phyloP scores from a whole-genome alignment of 139 green algal species.

The Chlorella sp. region DNA sequence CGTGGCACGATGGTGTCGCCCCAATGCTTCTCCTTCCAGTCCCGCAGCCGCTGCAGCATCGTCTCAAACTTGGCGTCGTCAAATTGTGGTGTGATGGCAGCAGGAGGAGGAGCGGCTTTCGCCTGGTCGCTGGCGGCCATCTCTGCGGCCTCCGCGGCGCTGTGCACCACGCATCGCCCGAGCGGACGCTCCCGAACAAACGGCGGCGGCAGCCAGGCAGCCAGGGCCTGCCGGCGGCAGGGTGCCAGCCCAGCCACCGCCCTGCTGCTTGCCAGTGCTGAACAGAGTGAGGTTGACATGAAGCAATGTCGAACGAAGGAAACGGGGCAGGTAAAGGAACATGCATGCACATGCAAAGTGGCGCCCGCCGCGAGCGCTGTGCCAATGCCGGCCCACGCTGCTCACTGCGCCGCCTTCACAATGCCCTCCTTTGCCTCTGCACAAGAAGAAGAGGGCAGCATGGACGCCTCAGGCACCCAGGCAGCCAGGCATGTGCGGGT shows the following conservation, averaged over 20 bases:
- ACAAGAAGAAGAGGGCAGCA: background rate
- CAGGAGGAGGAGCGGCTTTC: too few relatives aligned
- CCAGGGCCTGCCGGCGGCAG: background rate
- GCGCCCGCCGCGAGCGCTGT: too few relatives aligned
- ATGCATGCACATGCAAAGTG: background rate
- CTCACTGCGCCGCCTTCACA: slow-evolving; percentile 54
- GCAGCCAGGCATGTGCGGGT: background rate
- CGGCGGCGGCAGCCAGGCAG: too few relatives aligned
- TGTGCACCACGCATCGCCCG: too few relatives aligned
- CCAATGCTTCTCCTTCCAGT: slow-evolving; percentile 33
- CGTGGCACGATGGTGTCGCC: slow-evolving; percentile 45
- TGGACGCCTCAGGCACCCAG: background rate
- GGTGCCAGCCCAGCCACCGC: background rate
- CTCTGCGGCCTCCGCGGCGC: too few relatives aligned
- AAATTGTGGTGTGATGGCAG: background rate
- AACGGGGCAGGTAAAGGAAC: background rate
- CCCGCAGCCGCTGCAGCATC: slow-evolving; percentile 39
- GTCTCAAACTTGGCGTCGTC: slow-evolving; percentile 20
- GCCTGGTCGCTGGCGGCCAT: too few relatives aligned
- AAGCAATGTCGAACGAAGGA: too few relatives aligned
- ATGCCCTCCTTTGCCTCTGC: slow-evolving; percentile 73
- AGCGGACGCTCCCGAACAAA: too few relatives aligned
- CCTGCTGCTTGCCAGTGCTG: too few relatives aligned
- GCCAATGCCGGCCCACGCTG: background rate
- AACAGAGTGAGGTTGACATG: too few relatives aligned